Base-by-base conservation (phyloP, 805 yeast genomes). In the Candida tallmaniae region DNA sequence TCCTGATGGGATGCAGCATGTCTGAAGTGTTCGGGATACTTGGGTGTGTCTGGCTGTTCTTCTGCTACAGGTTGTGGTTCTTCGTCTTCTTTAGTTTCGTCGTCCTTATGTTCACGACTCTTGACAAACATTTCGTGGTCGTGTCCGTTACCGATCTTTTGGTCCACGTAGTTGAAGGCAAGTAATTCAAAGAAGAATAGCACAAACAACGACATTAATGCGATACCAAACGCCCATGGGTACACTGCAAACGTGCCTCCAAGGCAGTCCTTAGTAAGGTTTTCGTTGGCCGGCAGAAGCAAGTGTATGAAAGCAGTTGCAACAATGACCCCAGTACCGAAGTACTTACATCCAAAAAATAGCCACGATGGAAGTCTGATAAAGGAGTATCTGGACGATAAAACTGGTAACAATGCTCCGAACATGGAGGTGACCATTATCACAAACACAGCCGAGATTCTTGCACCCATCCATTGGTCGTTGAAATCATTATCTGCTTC, bases 321-420 rank as follows among this genome's bases (percentile, higher is more conserved):
- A 9, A 84, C 70, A 49, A 84, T 84, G 31, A 84, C 90, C 36
- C 94, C 94, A 3, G 89, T 80, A 41, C 94, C 94, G 52, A 84
- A 84, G 57, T 71, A 83, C 49, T 81, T 83, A 32, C 84, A 78
- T 31, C 78, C 54, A 51, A 80, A 79, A 57, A 80, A 81, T 43
- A 77, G 70, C 75, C 76, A 70, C 10, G 68, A 48, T 1, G 87
- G 87, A 39, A 80, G 46, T 42, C 76, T 62, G 28, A 81, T 65
- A 45, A 70, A 70, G 0, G 84, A 76, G 47, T 72, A 74, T 41
- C 65, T 65, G 4, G 83, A 77, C 0, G 84, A 69, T 21, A 80
- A 51, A 2, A 81, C 54, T 1, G 88, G 88, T 58, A 80, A 73
- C 40, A 73, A 73, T 2, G 80, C 53, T 15, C 86, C 86, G 29